Conservation (phyloP, 371 early-diverging fungal genomes). For the Mucor lusitanicus region DNA sequence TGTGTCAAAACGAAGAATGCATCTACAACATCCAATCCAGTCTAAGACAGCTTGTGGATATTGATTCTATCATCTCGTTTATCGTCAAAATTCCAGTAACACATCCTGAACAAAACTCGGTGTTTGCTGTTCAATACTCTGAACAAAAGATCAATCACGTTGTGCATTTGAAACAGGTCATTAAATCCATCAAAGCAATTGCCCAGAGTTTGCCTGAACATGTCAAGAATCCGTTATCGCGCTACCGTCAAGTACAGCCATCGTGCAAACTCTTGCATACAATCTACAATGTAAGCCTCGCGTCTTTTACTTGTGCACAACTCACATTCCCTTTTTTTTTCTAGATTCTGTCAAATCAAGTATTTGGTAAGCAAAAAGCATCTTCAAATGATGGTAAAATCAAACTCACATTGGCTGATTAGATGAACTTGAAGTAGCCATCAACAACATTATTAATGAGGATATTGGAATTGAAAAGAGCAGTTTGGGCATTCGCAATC, state of each 20-base stretch:
- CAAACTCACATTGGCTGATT: conserved; percentile 8
- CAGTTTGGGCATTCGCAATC: conserved; percentile 78
- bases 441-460: conserved; percentile 63
- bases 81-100: conserved; percentile 23
- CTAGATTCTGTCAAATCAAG: conserved; percentile 31
- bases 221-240: not conserved
- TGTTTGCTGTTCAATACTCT: conserved; percentile 49
- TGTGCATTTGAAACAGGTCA: conserved; percentile 66
- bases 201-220: conserved; percentile 24
- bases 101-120: conserved; percentile 28
- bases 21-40: conserved; percentile 43
- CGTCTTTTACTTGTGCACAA: not conserved
- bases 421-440: conserved; percentile 34
- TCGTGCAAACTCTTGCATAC: conserved; percentile 3
- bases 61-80: conserved; percentile 32
- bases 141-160: conserved; percentile 76
- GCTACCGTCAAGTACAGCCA: not conserved
- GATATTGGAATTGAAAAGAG: conserved; percentile 72
- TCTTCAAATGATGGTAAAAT: not conserved
- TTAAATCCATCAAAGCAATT: conserved; percentile 47
- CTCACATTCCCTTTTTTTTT: not conserved
- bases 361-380: conserved; percentile 25
- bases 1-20: conserved; percentile 30
- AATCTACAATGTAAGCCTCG: conserved; percentile 12
- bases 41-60: conserved; percentile 25